Evolutionary conservation across 352 stramenopile genomes (phyloP), one percentile per base, ranked within the genome.

Genomic region (Globisporangium carolinianum): DNA sequence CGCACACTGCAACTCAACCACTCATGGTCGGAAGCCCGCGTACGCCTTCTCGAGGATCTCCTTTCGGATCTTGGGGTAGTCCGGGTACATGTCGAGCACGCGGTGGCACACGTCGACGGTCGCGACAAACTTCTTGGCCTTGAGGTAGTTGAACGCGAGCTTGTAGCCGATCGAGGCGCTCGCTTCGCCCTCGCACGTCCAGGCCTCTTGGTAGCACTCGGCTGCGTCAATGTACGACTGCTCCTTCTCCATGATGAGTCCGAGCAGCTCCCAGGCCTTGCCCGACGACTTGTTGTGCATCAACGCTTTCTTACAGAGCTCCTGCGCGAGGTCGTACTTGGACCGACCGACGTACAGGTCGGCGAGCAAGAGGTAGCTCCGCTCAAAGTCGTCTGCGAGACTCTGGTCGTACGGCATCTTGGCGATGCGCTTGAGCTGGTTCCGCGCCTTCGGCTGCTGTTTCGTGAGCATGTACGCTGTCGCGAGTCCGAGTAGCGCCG

Each of bases 91-190:
- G 57, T 91, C 76, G 36, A 98, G 76, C 41, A 98, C 90, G 51
- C 96, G 97, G 66, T 97, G 74, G 64, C 89, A 97, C 7, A 98
- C 84, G 61, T 98, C 91, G 43, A 98, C 95, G 12, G 91, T 80
- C 15, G 87, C 66, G 8, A 98, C 87, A 52, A 83, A 94, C 49
- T 91, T 89, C 61, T 93, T 93, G 38, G 91, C 88, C 69, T 98
- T 98, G 50, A 98, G 76, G 70, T 98, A 98, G 63, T 98, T 98
- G 69, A 98, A 98, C 6, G 90, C 92, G 1, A 98, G 71, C 65
- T 98, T 98, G 68, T 96, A 98, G 32, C 89, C 94, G 51, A 97
- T 93, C 8, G 70, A 76, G 6, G 94, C 90, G 35, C 83, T 95
- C 0, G 87, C 83, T 61, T 97, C 83, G 45, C 79, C 78, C 48